Evolutionary conservation across 192 early-diverging fungal species (phyloP).

Genomic region (Funneliformis geosporum): DNA sequence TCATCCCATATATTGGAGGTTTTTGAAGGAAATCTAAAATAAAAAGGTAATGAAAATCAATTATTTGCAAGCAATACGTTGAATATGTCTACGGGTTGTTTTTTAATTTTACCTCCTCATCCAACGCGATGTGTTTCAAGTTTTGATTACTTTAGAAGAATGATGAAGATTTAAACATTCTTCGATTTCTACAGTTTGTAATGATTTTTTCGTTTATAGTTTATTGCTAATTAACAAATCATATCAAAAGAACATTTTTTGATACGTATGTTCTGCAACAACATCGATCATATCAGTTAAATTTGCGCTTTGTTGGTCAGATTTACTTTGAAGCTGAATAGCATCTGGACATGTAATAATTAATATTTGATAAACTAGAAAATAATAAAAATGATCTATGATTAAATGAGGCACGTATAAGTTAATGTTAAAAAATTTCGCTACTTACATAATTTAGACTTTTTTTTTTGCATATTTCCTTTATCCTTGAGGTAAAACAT

Average conservation of each 20-base stretch:
- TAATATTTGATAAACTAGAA: conserved; percentile 32
- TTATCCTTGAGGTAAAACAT: conserved; percentile 53
- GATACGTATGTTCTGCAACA: conserved; percentile 42
- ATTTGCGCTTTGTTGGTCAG: not conserved
- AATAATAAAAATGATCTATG: not conserved
- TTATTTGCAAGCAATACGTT: not conserved
- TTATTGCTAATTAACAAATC: not conserved
- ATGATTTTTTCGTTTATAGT: too few species aligned
- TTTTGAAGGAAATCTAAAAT: conserved; percentile 38
- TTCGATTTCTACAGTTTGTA: conserved; percentile 55
- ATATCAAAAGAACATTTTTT: conserved; percentile 39
- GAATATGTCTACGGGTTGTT: not conserved
- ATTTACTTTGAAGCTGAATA: not conserved
- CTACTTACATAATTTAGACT: conserved; percentile 46
- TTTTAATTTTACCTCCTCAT: not conserved
- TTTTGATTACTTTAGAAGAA: conserved; percentile 31
- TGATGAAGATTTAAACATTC: conserved; percentile 47
- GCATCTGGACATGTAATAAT: conserved; percentile 36
- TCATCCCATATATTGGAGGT: conserved; percentile 37
- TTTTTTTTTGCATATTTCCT: conserved; percentile 43
- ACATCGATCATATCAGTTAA: conserved; percentile 21
- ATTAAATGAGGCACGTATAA: not conserved
- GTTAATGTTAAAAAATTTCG: not conserved
- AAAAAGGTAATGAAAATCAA: not conserved
- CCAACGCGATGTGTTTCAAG: conserved; percentile 3